phyloP scores from a whole-genome alignment of 371 early-diverging fungal species.

The Lichtheimia ornata region DNA sequence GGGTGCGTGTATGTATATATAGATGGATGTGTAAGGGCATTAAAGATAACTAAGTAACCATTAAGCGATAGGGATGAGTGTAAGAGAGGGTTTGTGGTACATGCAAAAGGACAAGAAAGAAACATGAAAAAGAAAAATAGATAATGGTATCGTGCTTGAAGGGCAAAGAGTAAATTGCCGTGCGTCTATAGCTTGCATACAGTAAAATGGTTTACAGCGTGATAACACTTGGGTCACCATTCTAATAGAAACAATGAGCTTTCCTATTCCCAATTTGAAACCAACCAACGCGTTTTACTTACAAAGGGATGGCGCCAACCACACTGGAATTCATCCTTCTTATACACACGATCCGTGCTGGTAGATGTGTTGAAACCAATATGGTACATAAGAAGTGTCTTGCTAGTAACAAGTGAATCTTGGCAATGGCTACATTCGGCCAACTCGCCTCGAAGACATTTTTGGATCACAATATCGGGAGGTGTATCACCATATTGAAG shows the following conservation, averaged over 20 bases:
- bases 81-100: too few species aligned
- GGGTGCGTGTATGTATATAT: too few species aligned
- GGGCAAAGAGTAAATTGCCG: too few species aligned
- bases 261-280: neutral
- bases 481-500: conserved; percentile 40
- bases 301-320: conserved; percentile 70
- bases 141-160: neutral
- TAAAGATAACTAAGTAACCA: too few species aligned
- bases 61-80: too few species aligned
- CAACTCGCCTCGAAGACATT: conserved; percentile 54
- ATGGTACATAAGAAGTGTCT: conserved; percentile 58
- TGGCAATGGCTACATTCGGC: conserved; percentile 43
- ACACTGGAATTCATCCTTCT: conserved; percentile 62
- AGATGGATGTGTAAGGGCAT: too few species aligned
- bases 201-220: conserved; percentile 10
- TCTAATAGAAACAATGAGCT: conserved; percentile 13
- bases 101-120: conserved; percentile 2
- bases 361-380: conserved; percentile 67
- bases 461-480: conserved; percentile 61
- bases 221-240: conserved; percentile 19
- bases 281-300: conserved; percentile 26
- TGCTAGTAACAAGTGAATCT: conserved; percentile 50
- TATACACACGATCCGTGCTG: conserved; percentile 54
- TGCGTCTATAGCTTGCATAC: too few species aligned
- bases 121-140: neutral